phyloP scores from a whole-genome alignment of 2,329 filamentous ascomycete genomes.

The Cylindrodendrum hubeiense region DNA sequence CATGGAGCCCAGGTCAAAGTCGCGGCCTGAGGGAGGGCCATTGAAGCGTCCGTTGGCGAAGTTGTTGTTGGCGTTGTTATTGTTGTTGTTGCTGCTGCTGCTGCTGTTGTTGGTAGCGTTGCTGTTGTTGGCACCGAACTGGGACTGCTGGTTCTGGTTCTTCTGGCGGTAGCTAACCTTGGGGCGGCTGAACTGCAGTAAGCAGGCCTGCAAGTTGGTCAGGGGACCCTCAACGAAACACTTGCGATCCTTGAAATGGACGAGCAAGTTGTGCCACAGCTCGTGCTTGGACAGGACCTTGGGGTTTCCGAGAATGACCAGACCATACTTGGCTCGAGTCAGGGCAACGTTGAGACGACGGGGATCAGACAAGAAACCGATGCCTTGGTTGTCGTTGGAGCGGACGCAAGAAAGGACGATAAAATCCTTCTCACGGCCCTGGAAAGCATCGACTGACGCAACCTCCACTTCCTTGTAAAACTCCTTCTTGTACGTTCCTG shows the following conservation, averaged over 20 bases:
- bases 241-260: slow-evolving; percentile 97
- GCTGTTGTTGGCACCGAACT: slow-evolving; percentile 54
- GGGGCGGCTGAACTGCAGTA: slow-evolving; percentile 94
- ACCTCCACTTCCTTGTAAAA: slow-evolving; percentile 99
- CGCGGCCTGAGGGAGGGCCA: slow-evolving; percentile 58
- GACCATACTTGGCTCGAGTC: slow-evolving; percentile 95
- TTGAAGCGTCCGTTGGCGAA: slow-evolving; percentile 58
- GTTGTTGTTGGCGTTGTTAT: slow-evolving; percentile 41
- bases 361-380: slow-evolving; percentile 97
- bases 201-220: slow-evolving; percentile 93
- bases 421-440: slow-evolving; percentile 98
- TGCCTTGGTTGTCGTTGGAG: slow-evolving; percentile 98
- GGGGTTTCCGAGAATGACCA: slow-evolving; percentile 97
- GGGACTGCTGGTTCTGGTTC: slow-evolving; percentile 80
- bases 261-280: slow-evolving; percentile 93
- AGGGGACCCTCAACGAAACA: slow-evolving; percentile 96
- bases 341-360: slow-evolving; percentile 97
- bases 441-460: slow-evolving; percentile 97
- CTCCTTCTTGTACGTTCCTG: slow-evolving; percentile 97
- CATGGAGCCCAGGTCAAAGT: slow-evolving; percentile 86
- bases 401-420: slow-evolving; percentile 98
- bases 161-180: slow-evolving; percentile 95
- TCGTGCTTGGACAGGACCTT: slow-evolving; percentile 98
- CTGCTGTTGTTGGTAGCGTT: slow-evolving; percentile 70
- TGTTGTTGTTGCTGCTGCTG: slow-evolving; percentile 74